Evolutionary conservation across 305 asterid species (phyloP).

Genomic region (Fraxinus sp.): DNA sequence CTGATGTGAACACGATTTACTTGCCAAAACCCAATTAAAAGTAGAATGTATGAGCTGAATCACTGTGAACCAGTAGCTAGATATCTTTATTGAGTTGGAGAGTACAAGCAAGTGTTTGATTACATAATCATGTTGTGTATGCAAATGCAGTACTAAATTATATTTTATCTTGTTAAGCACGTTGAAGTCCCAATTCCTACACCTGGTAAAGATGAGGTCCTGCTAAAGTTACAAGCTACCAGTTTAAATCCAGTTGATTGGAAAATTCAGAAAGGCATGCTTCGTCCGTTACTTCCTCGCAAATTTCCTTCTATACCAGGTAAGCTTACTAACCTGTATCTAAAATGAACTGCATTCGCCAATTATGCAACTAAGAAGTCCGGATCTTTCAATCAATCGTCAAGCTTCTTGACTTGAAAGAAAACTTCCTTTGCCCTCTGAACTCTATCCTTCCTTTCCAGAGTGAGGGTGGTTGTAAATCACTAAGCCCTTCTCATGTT

Average conservation of each 20-base stretch:
- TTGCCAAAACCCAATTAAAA: neutral
- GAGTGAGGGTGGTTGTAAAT: no score
- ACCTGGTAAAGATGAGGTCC: slow-evolving; percentile 47
- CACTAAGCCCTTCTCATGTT: no score
- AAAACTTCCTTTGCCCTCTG: no score
- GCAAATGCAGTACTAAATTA: neutral
- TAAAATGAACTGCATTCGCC: neutral
- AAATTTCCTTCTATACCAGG: slow-evolving; percentile 49
- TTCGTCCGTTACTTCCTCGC: slow-evolving; percentile 46
- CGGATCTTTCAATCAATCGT: neutral
- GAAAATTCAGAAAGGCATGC: slow-evolving; percentile 39
- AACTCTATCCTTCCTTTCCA: no score
- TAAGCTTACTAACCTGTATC: slow-evolving; percentile 13
- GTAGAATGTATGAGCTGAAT: neutral
- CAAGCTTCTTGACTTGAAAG: no score
- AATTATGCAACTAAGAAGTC: neutral
- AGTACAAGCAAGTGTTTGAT: neutral
- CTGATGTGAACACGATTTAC: neutral
- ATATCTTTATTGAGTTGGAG: neutral
- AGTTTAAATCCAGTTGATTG: slow-evolving; percentile 63
- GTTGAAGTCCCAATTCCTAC: slow-evolving; percentile 52
- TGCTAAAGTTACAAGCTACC: slow-evolving; percentile 54
- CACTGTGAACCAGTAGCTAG: neutral
- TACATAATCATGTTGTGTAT: neutral
- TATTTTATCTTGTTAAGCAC: slow-evolving; percentile 39